phyloP scores from a whole-genome alignment of 2,329 filamentous ascomycete species.

The Emmonsia crescens region DNA sequence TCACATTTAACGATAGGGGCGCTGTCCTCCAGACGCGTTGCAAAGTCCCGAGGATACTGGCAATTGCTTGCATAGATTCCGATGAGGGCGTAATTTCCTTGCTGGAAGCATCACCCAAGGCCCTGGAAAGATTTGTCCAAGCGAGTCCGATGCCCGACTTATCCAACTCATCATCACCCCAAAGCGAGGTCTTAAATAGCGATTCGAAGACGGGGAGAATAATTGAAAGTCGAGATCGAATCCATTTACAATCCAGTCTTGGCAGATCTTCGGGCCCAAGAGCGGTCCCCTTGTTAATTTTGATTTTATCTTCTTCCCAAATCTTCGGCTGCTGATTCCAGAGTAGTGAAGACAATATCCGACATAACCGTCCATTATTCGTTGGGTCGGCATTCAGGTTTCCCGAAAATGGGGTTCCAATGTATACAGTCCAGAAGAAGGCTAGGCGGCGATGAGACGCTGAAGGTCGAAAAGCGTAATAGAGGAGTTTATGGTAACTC shows the following conservation, averaged over 20 bases:
- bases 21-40: conserved; percentile 58
- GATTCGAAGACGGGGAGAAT: conserved; percentile 54
- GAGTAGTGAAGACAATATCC: conserved; percentile 61
- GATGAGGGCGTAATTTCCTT: conserved; percentile 85
- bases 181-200: conserved; percentile 41
- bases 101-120: conserved; percentile 50
- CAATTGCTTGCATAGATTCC: conserved; percentile 72
- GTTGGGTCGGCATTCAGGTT: conserved; percentile 41
- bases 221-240: conserved; percentile 56
- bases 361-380: conserved; percentile 51
- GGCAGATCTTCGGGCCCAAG: conserved; percentile 69
- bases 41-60: conserved; percentile 58
- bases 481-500: conserved; percentile 69
- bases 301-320: conserved; percentile 55
- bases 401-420: conserved; percentile 52
- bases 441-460: conserved; percentile 57
- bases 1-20: conserved; percentile 28
- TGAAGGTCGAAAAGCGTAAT: conserved; percentile 68
- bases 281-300: conserved; percentile 38
- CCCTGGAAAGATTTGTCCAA: conserved; percentile 49
- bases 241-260: conserved; percentile 74
- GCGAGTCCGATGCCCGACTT: conserved; percentile 44
- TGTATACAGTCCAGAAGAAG: conserved; percentile 64
- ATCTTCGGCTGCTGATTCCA: conserved; percentile 41
- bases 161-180: conserved; percentile 34